Evolutionary conservation across 306 rosid genomes (phyloP), one percentile per base, ranked within the genome.

Genomic region (Leucaena leucocephala): DNA sequence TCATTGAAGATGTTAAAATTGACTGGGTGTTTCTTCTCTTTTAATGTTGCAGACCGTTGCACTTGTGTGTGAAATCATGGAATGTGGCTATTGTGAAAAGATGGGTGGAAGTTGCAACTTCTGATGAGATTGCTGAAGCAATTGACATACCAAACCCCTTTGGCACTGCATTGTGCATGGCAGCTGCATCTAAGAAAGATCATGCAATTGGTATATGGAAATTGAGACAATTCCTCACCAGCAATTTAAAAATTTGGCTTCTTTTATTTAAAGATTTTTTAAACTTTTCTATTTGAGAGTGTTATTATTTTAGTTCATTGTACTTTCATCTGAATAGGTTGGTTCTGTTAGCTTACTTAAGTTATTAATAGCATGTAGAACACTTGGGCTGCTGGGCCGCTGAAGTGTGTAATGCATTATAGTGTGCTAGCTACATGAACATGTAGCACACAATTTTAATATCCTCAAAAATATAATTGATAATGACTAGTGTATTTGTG

Each of bases 81-180:
- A 91, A 91, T 77, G 94, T 89, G 27, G 83, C 91, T 58, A 86
- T 91, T 76, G 92, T 91, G 11, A 86, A 83, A 86, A 91, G 82
- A 83, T 91, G 97, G 97, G 89, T 83, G 58, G 91, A 89, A 80
- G 85, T 89, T 76, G 90, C 94, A 64, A 89, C 86, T 48, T 34
- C 74, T 34, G 84, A 89, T 78, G 97, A 91, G 77, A 88, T 91
- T 80, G 88, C 84, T 9, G 88, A 88, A 80, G 85, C 94, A 67
- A 85, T 91, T 88, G 90, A 91, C 72, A 84, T 89, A 52, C 84
- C 84, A 45, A 82, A 86, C 64, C 82, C 92, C 52, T 75, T 83
- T 82, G 97, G 97, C 76, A 89, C 91, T 49, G 91, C 97, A 6
- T 82, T 91, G 84, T 91, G 97, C 66, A 86, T 91, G 90, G 97